Evolutionary conservation across 2,329 filamentous ascomycete species (phyloP).

Genomic region (Pseudogymnoascus sp.): DNA sequence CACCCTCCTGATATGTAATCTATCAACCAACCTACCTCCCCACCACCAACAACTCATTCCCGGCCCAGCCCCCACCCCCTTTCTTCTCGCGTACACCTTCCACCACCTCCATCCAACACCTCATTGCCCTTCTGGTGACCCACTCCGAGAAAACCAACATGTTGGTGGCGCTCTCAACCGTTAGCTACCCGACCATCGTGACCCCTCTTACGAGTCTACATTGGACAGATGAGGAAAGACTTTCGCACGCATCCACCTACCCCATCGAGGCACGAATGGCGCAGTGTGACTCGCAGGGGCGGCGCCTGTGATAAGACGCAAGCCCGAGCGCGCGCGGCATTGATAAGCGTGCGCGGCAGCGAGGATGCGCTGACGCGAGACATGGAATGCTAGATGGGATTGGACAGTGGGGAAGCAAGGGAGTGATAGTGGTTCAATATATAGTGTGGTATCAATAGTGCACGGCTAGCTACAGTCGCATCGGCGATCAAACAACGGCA

Average conservation of each 20-base stretch:
- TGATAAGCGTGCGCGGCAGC: neutral
- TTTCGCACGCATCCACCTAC: neutral
- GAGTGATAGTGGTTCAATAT: neutral
- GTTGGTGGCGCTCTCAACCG: neutral
- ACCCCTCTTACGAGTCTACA: neutral
- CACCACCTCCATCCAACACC: neutral
- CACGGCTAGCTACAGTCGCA: neutral
- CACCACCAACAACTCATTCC: neutral
- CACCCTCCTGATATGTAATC: neutral
- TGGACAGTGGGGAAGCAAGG: neutral
- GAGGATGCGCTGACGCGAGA: neutral
- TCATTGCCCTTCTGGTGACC: neutral
- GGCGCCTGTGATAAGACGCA: neutral
- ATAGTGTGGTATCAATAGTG: neutral
- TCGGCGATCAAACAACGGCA: neutral
- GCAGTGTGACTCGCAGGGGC: neutral
- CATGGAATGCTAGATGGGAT: neutral
- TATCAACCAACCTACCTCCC: neutral
- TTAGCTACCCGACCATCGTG: neutral
- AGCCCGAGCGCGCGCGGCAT: neutral
- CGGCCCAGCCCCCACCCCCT: neutral
- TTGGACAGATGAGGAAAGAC: neutral
- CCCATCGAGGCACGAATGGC: neutral
- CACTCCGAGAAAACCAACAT: constrained; percentile 3
- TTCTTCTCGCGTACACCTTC: neutral